These are phyloP conservation scores for Geranomyces variabilis DNA, from an alignment of 192 early-diverging fungal species.

Conservation along the genomic window DNA sequence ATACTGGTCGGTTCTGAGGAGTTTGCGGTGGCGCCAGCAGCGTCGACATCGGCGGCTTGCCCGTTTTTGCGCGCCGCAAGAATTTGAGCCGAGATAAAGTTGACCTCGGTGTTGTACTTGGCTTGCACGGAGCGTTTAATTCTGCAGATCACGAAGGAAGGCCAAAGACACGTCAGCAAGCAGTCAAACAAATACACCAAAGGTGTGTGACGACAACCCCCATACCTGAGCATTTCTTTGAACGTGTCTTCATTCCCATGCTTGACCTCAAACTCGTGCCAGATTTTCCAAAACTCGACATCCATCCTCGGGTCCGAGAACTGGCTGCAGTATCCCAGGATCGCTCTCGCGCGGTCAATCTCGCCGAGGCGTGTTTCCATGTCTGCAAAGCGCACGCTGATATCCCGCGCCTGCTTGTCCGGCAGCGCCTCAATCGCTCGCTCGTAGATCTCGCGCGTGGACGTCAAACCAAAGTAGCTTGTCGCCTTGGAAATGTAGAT, in stretches of 20 bases:
- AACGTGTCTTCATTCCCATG: slow-evolving; percentile 98
- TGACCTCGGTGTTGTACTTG: slow-evolving; percentile 79
- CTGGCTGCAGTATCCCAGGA: slow-evolving; percentile 85
- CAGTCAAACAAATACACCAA: too few species aligned
- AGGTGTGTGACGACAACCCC: too few species aligned
- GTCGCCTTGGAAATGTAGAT: slow-evolving; percentile 91
- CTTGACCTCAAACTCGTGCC: slow-evolving; percentile 97
- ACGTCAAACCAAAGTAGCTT: slow-evolving; percentile 81
- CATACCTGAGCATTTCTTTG: slow-evolving; percentile 92
- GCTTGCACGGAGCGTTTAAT: slow-evolving; percentile 89
- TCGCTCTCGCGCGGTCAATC: slow-evolving; percentile 89
- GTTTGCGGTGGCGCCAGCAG: slow-evolving; percentile 2
- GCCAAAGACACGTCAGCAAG: not conserved
- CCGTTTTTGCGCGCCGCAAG: slow-evolving; percentile 40
- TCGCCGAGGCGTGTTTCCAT: slow-evolving; percentile 91
- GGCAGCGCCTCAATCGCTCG: slow-evolving; percentile 86
- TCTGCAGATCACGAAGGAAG: slow-evolving; percentile 28
- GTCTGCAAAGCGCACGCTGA: slow-evolving; percentile 81
- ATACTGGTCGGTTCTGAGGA: slow-evolving; percentile 21
- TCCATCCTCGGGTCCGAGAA: slow-evolving; percentile 83
- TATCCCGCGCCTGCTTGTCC: slow-evolving; percentile 75
- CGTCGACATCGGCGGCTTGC: slow-evolving; percentile 4
- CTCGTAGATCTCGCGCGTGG: slow-evolving; percentile 89
- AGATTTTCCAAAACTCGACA: slow-evolving; percentile 79
- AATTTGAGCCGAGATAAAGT: slow-evolving; percentile 62